These are phyloP conservation scores for Strobilomyces dryophilus DNA, from an alignment of 768 basidiomycete genomes.

Conservation along the genomic window DNA sequence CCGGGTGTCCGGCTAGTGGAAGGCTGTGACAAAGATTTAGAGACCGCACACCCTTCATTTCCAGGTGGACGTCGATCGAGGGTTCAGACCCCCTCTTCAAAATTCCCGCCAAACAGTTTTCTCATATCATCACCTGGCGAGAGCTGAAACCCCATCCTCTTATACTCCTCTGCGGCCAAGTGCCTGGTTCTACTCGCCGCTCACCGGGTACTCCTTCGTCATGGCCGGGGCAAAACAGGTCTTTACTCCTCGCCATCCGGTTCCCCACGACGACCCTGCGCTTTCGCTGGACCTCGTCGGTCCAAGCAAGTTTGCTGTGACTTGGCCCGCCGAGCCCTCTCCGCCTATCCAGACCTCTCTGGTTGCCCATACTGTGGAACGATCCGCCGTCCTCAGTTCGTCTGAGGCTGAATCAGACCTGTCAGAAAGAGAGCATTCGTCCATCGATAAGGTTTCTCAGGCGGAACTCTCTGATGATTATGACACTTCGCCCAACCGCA, in stretches of 20 bases:
- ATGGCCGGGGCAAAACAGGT: constrained; percentile 31
- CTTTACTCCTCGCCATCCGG: constrained; percentile 51
- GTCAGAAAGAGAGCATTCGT: constrained; percentile 42
- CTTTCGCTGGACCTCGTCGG: constrained; percentile 42
- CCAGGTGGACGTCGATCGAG: constrained; percentile 25
- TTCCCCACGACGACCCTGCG: constrained; percentile 38
- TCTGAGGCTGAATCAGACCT: constrained; percentile 50
- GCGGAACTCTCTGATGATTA: constrained; percentile 32
- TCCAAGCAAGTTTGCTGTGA: constrained; percentile 57
- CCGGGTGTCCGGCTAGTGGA: constrained; percentile 5
- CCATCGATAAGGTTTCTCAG: constrained; percentile 29
- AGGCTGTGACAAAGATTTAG: constrained; percentile 22
- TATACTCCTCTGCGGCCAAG: constrained; percentile 7
- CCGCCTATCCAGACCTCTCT: constrained; percentile 36
- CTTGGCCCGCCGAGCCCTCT: constrained; percentile 49
- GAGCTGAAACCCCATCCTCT: constrained; percentile 9
- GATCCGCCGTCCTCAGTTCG: constrained; percentile 42
- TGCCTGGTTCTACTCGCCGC: constrained; percentile 15
- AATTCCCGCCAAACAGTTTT: constrained; percentile 10
- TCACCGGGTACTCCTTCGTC: constrained; percentile 2
- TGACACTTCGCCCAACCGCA: constrained; percentile 24
- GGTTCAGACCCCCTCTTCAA: constrained; percentile 18
- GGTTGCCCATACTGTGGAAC: constrained; percentile 28
- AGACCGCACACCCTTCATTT: constrained; percentile 20
- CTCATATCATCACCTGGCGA: constrained; percentile 27